A percentile compares a stretch with the other conserved stretches of the same genome.
Conservation (phyloP, 2,329 filamentous ascomycete genomes). For the Talaromyces sp. region DNA sequence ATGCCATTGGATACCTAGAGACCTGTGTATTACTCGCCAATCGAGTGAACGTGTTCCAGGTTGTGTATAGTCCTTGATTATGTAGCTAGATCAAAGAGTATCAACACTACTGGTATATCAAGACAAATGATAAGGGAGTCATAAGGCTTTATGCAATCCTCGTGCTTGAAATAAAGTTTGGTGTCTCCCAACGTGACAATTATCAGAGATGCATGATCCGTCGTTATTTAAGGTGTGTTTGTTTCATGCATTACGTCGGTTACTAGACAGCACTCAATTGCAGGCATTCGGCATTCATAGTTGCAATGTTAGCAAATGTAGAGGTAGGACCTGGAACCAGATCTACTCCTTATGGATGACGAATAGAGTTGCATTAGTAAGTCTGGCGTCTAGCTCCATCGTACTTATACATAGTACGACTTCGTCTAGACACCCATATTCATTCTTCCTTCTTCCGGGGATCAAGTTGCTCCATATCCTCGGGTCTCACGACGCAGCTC, state of each 20-base stretch:
- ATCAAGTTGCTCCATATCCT: slow-evolving; percentile 5
- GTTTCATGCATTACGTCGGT: not conserved
- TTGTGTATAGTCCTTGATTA: not conserved
- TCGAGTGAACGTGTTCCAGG: not conserved
- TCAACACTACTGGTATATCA: not conserved
- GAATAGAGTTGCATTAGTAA: not conserved
- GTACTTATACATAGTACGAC: not conserved
- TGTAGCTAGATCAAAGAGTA: not conserved
- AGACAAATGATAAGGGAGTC: not conserved
- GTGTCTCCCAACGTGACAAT: not conserved
- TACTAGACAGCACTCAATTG: not conserved
- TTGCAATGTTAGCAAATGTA: not conserved
- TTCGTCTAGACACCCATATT: slow-evolving; percentile 6
- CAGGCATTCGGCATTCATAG: not conserved
- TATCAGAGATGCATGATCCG: not conserved
- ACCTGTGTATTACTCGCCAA: not conserved
- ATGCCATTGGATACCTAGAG: not conserved
- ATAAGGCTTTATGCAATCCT: not conserved
- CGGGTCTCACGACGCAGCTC: slow-evolving; percentile 11
- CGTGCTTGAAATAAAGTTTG: not conserved
- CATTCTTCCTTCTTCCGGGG: slow-evolving; percentile 14
- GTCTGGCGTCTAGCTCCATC: not conserved
- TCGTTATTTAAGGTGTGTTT: not conserved
- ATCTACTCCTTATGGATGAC: not conserved
- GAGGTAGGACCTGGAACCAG: not conserved